Conservation (phyloP, 2,329 filamentous ascomycete genomes). For the Sporothrix phasma region DNA sequence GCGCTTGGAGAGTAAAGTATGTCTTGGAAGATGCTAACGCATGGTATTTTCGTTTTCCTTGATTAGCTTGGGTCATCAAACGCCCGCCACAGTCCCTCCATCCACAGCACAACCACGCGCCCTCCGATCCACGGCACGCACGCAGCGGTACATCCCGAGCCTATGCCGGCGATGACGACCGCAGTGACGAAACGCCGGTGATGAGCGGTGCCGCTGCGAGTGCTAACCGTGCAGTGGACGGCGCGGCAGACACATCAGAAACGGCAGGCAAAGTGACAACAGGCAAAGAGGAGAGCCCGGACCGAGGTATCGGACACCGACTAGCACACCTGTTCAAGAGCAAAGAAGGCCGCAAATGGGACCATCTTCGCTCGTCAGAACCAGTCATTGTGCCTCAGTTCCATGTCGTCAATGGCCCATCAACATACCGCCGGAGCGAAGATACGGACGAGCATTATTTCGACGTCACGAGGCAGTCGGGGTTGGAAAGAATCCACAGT, state of each 20-base stretch:
- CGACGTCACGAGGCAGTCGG: neutral
- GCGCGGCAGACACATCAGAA: neutral
- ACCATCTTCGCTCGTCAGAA: constrained; percentile 48
- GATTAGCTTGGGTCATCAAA: constrained; percentile 20
- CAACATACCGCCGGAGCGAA: neutral
- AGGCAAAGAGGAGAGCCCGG: neutral
- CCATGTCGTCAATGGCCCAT: constrained; percentile 12
- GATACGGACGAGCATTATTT: neutral
- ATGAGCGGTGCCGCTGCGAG: neutral
- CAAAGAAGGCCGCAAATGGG: constrained; percentile 43
- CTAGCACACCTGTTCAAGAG: constrained; percentile 38
- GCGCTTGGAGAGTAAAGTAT: neutral
- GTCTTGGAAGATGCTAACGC: neutral
- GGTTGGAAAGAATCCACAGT: neutral
- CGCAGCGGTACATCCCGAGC: neutral
- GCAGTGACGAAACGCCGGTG: neutral
- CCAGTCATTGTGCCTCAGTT: constrained; percentile 44
- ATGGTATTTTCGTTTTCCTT: neutral
- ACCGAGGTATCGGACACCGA: constrained; percentile 2
- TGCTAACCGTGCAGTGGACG: neutral
- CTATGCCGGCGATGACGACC: neutral
- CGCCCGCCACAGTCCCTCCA: constrained; percentile 17
- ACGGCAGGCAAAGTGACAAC: neutral
- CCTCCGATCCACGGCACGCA: constrained; percentile 14
- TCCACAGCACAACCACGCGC: constrained; percentile 21